Conservation (phyloP, 306 rosid species). For the Pterocarpus macrocarpus region DNA sequence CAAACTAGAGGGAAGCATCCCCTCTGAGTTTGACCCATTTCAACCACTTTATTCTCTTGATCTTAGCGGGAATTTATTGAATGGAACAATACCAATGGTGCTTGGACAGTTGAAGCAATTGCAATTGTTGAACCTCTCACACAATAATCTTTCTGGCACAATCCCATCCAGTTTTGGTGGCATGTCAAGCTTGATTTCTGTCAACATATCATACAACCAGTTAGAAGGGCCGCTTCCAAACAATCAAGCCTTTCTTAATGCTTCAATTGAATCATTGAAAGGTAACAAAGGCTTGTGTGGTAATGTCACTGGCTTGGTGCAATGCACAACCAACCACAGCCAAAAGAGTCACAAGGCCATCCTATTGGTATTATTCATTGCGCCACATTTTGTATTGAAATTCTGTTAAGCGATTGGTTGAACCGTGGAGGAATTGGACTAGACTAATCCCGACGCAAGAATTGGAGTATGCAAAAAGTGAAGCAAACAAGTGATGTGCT, state of each 20-base stretch:
- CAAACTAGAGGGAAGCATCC: neutral
- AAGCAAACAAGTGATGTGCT: too few species aligned
- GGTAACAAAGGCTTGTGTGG: constrained; percentile 47
- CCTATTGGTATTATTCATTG: too few species aligned
- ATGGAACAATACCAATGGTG: constrained; percentile 28
- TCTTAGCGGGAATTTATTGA: constrained; percentile 39
- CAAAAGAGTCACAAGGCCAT: too few species aligned
- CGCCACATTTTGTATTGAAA: too few species aligned
- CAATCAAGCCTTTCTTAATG: constrained; percentile 38
- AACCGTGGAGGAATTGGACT: too few species aligned
- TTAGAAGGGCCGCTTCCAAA: constrained; percentile 46
- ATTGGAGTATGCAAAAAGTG: too few species aligned
- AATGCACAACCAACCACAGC: constrained; percentile 18
- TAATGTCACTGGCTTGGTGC: constrained; percentile 27
- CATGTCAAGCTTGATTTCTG: constrained; percentile 50
- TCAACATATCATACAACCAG: constrained; percentile 53
- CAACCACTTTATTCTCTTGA: constrained; percentile 36
- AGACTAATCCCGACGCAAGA: too few species aligned
- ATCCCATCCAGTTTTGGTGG: constrained; percentile 42
- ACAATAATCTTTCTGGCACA: constrained; percentile 46
- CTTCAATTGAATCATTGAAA: constrained; percentile 36
- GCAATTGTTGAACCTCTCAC: constrained; percentile 47
- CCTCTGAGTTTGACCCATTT: constrained; percentile 5
- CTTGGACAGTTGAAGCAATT: constrained; percentile 37
- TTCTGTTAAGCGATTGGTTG: too few species aligned